Base-by-base conservation (phyloP, 108 stramenopile genomes). In the Cylindrotheca closterium region DNA sequence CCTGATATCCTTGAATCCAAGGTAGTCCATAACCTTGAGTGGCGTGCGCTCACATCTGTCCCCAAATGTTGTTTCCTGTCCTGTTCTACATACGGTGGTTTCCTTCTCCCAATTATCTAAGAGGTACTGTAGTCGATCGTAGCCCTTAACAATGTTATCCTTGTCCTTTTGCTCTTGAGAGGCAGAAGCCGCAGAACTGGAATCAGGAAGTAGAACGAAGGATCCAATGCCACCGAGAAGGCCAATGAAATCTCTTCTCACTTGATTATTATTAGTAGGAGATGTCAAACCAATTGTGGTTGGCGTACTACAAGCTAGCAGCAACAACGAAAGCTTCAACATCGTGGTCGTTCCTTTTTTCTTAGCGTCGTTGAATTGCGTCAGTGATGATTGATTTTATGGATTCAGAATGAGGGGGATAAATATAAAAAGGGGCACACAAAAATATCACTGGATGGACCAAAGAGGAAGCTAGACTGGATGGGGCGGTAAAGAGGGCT, bases 91-190 rank as follows among this genome's bases (percentile, higher is more conserved):
- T 4, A 88, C 50, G 28, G 88, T 93, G 2, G 92, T 93, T 67
- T 90, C 87, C 10, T 71, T 71, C 37, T 86, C 92, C 88, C 88
- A 93, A 63, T 93, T 86, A 33, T 86, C 85, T 4, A 93, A 61
- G 2, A 93, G 74, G 52, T 90, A 90, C 31, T 75, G 69, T 12
- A 93, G 77, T 51, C 87, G 59, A 30, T 82, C 60, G 78, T 91
- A 88, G 8, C 91, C 91, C 48, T 77, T 74, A 27, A 80, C 60
- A 18, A 92, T 69, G 17, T 87, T 92, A 18, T 63, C 70, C 60
- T 82, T 86, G 68, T 92, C 91, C 30, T 53, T 70, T 34, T 76
- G 56, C 53, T 87, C 80, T 67, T 87, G 81, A 24, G 75, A 30
- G 4, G 61, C 32, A 5, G 74, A 66, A 26, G 31, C 19, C 0